Evolutionary conservation across 805 yeast genomes (phyloP), one percentile per base, ranked within the genome.

Genomic region (Candida montana): DNA sequence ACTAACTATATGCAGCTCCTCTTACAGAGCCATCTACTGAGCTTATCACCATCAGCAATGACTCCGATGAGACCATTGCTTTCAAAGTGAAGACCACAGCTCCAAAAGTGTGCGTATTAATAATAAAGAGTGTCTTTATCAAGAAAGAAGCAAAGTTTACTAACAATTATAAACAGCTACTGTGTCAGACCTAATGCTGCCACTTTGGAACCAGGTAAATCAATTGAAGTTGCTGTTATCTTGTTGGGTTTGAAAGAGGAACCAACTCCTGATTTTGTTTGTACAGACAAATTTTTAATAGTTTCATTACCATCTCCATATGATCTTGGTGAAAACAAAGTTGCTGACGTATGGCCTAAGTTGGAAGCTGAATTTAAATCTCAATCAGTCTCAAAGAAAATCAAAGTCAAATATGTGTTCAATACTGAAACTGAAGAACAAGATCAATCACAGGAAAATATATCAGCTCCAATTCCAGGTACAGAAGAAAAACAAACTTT

Each of bases 51-150:
- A 63, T 72, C 48, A 61, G 70, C 31, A 83, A 84, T 62, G 81
- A 79, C 53, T 68, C 82, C 31, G 63, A 76, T 13, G 70, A 71
- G 41, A 67, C 79, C 26, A 71, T 81, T 34, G 96, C 96, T 24
- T 93, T 88, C 74, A 93, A 93, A 69, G 97, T 93, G 59, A 93
- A 91, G 69, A 91, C 99, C 35, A 93, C 99, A 7, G 97, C 98
- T 9, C 99, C 99, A 47, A 90, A 87, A 64, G 71, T 87, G 64
- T 83, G 51, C 9, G 65, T 52, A 21, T 27, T 5, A 3, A 11
- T 5, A 36, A 37, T 41, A 17, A n/a, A 11, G 21, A 19, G 28
- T n/a, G n/a, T n/a, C n/a, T n/a, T n/a, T n/a, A n/a, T n/a, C n/a
- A n/a, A n/a, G n/a, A n/a, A n/a, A n/a, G n/a, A n/a, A n/a, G n/a